Base-by-base conservation (phyloP, 257 asterid species). In the Cruciata laevipes region DNA sequence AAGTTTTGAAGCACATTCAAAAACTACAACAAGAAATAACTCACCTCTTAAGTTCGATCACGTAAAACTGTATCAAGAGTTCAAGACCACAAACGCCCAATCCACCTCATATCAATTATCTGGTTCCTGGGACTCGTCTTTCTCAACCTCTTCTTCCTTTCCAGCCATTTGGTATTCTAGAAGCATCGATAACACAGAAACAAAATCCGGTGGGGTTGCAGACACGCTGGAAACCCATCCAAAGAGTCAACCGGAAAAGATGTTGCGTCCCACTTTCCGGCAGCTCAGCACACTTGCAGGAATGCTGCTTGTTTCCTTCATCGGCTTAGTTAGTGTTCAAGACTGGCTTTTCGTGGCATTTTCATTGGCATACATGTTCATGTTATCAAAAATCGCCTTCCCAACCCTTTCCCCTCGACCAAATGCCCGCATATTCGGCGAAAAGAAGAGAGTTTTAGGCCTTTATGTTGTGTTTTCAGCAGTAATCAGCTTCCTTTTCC, bases 171-270 rank as follows among this genome's bases (percentile, higher is more conserved):
- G 18, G 24, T 35, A 18, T 66, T n/a, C 20, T 23, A 6, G 51
- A 12, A 42, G 24, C 17, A 35, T 17, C 24, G 3, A 0, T 1
- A 49, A 14, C 52, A 18, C 25, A 9, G 3, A 14, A 65, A 83
- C 47, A 35, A 87, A 88, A 95, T 82, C 96, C 5, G 92, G 89
- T 49, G 90, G 84, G 7, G 80, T 86, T 11, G 85, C 85, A 33
- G 80, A 77, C 37, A 76, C 65, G 24, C 42, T 13, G 18, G 17
- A 42, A 42, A 63, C 11, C 16, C 51, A 27, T 47, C n/a, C 58
- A 75, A 74, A 65, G 61, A 47, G 78, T 58, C 58, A 76, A 42
- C 68, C 73, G 51, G 74, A 65, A 67, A 71, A 69, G 56, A 71
- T 70, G 60, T 42, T 71, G 47, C 47, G 74, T 67, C 76, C 85